Evolutionary conservation across 768 basidiomycete genomes (phyloP).

Genomic region (Boletus barrowsii): DNA sequence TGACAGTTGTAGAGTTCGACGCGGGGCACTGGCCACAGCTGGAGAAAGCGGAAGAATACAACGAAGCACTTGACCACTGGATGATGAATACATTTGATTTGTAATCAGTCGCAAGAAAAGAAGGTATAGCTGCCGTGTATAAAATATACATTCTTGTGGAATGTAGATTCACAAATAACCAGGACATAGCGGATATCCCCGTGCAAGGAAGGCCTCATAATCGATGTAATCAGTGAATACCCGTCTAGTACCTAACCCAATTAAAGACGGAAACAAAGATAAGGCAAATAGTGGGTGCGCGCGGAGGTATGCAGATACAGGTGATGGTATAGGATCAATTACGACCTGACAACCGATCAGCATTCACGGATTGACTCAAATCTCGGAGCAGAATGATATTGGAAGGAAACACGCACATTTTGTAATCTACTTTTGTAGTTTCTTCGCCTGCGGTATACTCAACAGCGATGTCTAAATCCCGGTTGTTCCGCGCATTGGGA

Average conservation of each 20-base stretch:
- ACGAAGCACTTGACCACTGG: conserved; percentile 36
- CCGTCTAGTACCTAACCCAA: conserved; percentile 29
- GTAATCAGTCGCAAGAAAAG: background rate
- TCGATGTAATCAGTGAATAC: conserved; percentile 6
- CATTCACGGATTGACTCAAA: conserved; percentile 29
- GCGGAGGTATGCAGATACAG: conserved; percentile 13
- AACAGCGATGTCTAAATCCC: conserved; percentile 90
- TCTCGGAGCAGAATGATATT: conserved; percentile 4
- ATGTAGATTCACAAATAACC: background rate
- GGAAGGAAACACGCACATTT: conserved; percentile 69
- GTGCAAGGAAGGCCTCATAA: background rate
- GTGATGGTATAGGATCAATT: conserved; percentile 31
- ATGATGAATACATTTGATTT: conserved; percentile 16
- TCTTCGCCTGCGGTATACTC: conserved; percentile 52
- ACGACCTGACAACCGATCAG: conserved; percentile 78
- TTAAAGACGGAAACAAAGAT: background rate
- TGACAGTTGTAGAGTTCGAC: conserved; percentile 34
- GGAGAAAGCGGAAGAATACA: conserved; percentile 34
- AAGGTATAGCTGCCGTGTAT: conserved; percentile 2
- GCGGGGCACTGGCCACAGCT: conserved; percentile 39
- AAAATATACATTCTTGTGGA: background rate
- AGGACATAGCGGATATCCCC: background rate
- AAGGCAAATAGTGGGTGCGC: conserved; percentile 2
- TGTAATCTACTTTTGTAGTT: conserved; percentile 55
- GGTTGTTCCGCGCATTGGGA: conserved; percentile 90